Conservation (phyloP, 805 yeast genomes). For the Myxozyma mucilagina region DNA sequence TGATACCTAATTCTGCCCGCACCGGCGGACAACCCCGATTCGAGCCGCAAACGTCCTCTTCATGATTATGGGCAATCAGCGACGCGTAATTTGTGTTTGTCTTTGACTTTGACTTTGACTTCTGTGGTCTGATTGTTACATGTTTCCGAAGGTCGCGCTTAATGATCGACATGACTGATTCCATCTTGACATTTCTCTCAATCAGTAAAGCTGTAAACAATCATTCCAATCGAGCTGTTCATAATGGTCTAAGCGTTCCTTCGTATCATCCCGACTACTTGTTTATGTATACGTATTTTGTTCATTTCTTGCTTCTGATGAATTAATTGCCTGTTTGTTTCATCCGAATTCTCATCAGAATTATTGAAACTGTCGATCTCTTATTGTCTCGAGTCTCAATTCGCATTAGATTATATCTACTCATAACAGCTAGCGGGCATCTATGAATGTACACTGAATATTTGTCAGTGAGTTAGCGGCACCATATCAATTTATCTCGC, state of each 20-base stretch:
- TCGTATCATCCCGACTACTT: constrained; percentile 4
- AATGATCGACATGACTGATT: not conserved
- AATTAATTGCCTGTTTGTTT: not conserved
- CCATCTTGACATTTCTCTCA: not conserved
- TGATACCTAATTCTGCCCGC: not conserved
- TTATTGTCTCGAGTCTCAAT: no score
- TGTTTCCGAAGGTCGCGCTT: not conserved
- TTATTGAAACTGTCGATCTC: no score
- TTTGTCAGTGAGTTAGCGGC: no score
- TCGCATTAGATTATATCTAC: no score
- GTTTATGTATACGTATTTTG: not conserved
- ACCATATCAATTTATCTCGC: no score
- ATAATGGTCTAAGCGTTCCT: not conserved
- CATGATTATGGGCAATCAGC: not conserved
- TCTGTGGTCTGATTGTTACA: not conserved
- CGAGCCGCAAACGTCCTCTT: not conserved
- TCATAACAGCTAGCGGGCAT: no score
- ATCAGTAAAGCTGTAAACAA: not conserved
- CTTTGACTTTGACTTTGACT: not conserved
- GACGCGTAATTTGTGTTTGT: not conserved
- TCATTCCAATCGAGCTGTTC: not conserved
- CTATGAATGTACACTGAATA: no score
- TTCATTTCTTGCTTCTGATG: not conserved
- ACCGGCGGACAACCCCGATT: not conserved
- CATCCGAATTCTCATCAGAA: no score